These are phyloP conservation scores for Neurospora sp. DNA, from an alignment of 495 filamentous ascomycete genomes.

Conservation along the genomic window DNA sequence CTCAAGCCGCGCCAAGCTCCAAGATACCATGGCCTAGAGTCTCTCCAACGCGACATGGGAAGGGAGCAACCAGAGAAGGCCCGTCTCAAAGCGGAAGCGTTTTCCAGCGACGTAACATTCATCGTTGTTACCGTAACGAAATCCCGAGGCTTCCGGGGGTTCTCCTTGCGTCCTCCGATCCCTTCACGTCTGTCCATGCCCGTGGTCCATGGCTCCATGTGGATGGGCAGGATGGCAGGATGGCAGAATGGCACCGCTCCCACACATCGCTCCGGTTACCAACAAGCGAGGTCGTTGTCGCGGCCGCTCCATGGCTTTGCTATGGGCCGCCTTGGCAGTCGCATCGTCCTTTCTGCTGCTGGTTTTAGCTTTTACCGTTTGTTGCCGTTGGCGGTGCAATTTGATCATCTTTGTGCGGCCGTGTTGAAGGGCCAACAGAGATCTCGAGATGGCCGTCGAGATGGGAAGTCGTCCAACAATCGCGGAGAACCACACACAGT, in stretches of 20 bases:
- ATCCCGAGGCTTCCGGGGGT: neutral
- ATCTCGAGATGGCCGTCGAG: neutral
- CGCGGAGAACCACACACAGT: constrained; percentile 10
- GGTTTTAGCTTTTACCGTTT: neutral
- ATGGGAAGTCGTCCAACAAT: constrained; percentile 23
- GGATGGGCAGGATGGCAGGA: neutral
- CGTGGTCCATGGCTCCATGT: neutral
- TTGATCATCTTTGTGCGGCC: neutral
- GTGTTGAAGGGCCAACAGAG: neutral
- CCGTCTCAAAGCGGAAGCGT: neutral
- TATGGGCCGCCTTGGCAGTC: neutral
- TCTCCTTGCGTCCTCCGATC: neutral
- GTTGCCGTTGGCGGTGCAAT: neutral
- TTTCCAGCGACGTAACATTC: neutral
- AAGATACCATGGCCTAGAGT: neutral
- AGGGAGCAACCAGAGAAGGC: neutral
- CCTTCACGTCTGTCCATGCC: neutral
- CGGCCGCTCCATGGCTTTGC: neutral
- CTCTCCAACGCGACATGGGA: neutral
- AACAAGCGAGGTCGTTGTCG: neutral
- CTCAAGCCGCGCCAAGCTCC: neutral
- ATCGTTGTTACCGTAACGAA: neutral
- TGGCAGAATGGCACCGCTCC: neutral
- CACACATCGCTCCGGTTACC: neutral
- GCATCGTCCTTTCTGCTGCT: neutral